phyloP scores from a whole-genome alignment of 352 stramenopile genomes.

The Globisporangium yorkense region DNA sequence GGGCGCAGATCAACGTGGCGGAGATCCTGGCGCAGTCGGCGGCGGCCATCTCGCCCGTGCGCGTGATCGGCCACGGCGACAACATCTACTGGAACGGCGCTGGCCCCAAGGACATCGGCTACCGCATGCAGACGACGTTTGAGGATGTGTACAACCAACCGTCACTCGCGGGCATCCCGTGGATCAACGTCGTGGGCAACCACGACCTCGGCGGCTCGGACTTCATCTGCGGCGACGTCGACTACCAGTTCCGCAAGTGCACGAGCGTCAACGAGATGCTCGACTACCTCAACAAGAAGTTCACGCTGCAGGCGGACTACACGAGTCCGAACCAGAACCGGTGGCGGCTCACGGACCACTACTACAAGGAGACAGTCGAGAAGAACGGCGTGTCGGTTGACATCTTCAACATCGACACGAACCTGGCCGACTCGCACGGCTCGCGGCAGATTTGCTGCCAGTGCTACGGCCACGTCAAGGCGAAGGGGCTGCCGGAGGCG shows the following conservation, averaged over 20 bases:
- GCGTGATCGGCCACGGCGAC: slow-evolving; percentile 79
- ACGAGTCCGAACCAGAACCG: slow-evolving; percentile 72
- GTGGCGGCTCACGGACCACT: slow-evolving; percentile 80
- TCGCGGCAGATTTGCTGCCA: slow-evolving; percentile 85
- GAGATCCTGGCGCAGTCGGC: slow-evolving; percentile 75
- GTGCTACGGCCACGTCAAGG: slow-evolving; percentile 82
- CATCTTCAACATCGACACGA: slow-evolving; percentile 88
- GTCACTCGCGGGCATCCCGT: slow-evolving; percentile 64
- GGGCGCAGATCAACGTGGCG: slow-evolving; percentile 78
- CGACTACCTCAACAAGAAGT: slow-evolving; percentile 81
- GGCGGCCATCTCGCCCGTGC: slow-evolving; percentile 50
- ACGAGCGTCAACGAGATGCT: slow-evolving; percentile 63
- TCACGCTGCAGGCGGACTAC: slow-evolving; percentile 74
- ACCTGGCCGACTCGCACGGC: slow-evolving; percentile 80
- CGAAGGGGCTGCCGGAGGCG: slow-evolving; percentile 34
- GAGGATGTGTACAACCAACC: slow-evolving; percentile 83
- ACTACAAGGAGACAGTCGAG: slow-evolving; percentile 78
- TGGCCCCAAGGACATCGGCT: slow-evolving; percentile 63
- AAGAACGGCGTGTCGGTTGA: slow-evolving; percentile 80
- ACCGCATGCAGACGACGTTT: slow-evolving; percentile 83
- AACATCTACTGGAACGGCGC: slow-evolving; percentile 89
- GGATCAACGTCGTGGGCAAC: slow-evolving; percentile 86
- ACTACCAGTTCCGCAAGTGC: slow-evolving; percentile 84
- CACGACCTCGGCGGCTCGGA: slow-evolving; percentile 84
- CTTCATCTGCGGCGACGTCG: slow-evolving; percentile 81